Conservation (phyloP, 306 rosid species). For the Begonia fuchsioides region DNA sequence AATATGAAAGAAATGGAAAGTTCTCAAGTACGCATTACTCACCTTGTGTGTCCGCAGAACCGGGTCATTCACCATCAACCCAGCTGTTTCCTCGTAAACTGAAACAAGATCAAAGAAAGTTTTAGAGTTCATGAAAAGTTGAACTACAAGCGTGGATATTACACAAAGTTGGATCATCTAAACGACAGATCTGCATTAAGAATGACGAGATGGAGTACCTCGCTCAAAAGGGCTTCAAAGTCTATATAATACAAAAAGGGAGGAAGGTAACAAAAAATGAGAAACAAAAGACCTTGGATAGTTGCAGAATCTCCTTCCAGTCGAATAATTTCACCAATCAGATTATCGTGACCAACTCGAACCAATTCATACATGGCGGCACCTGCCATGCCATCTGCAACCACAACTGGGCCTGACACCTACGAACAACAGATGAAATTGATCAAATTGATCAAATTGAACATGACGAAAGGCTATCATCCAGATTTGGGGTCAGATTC, state of each 20-base stretch:
- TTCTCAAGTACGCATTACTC: constrained; percentile 3
- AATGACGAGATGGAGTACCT: too few relatives aligned
- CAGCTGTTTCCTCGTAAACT: constrained; percentile 99
- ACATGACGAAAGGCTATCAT: too few relatives aligned
- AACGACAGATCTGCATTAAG: too few relatives aligned
- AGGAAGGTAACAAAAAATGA: neutral
- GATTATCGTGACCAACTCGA: constrained; percentile 83
- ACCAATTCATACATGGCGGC: constrained; percentile 99
- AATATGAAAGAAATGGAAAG: constrained; percentile 4
- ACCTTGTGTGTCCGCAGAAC: constrained; percentile 90
- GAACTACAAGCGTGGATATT: neutral
- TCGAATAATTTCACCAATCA: constrained; percentile 97
- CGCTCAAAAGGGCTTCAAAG: neutral
- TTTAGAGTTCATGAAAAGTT: neutral
- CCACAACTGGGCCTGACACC: constrained; percentile 98
- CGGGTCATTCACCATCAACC: constrained; percentile 87
- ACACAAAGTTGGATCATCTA: too few relatives aligned
- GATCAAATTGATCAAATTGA: too few relatives aligned
- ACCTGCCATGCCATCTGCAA: constrained; percentile 98
- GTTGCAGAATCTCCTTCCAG: constrained; percentile 97
- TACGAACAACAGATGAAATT: constrained; percentile 12
- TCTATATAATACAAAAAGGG: neutral
- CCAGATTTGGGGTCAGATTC: too few relatives aligned
- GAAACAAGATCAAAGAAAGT: constrained; percentile 13
- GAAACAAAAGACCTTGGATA: constrained; percentile 55